A percentile compares a stretch with the other conserved stretches of the same genome.
These are phyloP conservation scores for Candida sojae DNA, from an alignment of 1,139 yeast species.

Conservation along the genomic window DNA sequence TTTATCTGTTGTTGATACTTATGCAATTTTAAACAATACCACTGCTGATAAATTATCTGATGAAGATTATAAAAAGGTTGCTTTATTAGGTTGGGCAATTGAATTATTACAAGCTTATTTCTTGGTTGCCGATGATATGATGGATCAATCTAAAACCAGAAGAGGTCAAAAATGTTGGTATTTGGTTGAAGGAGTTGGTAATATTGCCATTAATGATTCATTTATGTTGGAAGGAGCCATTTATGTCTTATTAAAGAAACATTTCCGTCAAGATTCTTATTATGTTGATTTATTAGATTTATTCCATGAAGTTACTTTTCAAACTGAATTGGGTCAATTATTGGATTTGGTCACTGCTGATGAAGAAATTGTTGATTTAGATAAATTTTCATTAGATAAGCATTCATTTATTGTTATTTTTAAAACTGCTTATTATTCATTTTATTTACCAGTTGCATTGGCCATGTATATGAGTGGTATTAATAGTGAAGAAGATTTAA, in stretches of 20 bases:
- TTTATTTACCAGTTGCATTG: slow-evolving; percentile 95
- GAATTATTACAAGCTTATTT: slow-evolving; percentile 96
- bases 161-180: slow-evolving; percentile 99
- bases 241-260: slow-evolving; percentile 83
- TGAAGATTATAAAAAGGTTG: slow-evolving; percentile 79
- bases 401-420: slow-evolving; percentile 94
- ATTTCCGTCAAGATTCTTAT: slow-evolving; percentile 79
- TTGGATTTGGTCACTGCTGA: slow-evolving; percentile 96
- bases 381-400: slow-evolving; percentile 82
- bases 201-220: slow-evolving; percentile 95
- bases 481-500: slow-evolving; percentile 66
- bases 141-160: slow-evolving; percentile 97
- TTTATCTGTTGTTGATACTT: slow-evolving; percentile 90
- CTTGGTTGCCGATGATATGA: slow-evolving; percentile 97
- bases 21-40: slow-evolving; percentile 71
- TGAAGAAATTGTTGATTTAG: slow-evolving; percentile 87
- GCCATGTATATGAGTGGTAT: slow-evolving; percentile 94
- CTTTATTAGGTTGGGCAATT: slow-evolving; percentile 93
- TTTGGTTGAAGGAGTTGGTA: slow-evolving; percentile 73
- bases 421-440: slow-evolving; percentile 97
- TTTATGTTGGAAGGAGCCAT: slow-evolving; percentile 97
- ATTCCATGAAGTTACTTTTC: slow-evolving; percentile 93
- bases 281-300: slow-evolving; percentile 90
- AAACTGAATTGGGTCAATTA: slow-evolving; percentile 96
- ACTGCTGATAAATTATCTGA: slow-evolving; percentile 57